Evolutionary conservation across 73 alveolate species (phyloP).

Genomic region (Paramecium sexaurelia): DNA sequence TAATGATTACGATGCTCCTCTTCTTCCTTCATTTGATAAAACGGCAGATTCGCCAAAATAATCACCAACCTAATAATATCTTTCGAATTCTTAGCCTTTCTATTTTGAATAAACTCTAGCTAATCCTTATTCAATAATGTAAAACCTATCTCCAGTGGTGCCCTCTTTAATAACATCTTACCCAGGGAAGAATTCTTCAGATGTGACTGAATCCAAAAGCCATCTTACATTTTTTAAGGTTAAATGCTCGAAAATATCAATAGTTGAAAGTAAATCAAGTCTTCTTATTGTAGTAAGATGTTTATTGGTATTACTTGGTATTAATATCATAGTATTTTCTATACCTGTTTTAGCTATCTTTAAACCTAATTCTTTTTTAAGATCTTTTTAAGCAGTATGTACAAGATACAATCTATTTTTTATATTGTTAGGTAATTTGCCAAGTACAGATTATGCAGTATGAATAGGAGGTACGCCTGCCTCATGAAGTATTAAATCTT

Average conservation of each 20-base stretch:
- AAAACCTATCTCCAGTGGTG: slow-evolving; percentile 66
- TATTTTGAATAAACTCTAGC: slow-evolving; percentile 53
- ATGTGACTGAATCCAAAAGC: slow-evolving; percentile 50
- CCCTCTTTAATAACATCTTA: slow-evolving; percentile 64
- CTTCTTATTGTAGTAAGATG: slow-evolving; percentile 56
- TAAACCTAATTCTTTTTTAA: slow-evolving; percentile 63
- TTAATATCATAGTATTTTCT: slow-evolving; percentile 64
- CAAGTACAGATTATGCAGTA: slow-evolving; percentile 46
- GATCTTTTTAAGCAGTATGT: slow-evolving; percentile 56
- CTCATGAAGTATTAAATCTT: slow-evolving; percentile 62
- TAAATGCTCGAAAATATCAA: slow-evolving; percentile 57
- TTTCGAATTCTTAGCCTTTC: slow-evolving; percentile 60
- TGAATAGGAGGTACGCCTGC: slow-evolving; percentile 73
- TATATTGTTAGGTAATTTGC: slow-evolving; percentile 17
- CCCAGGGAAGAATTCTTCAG: slow-evolving; percentile 52
- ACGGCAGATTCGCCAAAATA: slow-evolving; percentile 70
- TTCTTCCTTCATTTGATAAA: slow-evolving; percentile 60
- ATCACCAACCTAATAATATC: slow-evolving; percentile 61
- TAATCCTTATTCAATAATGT: slow-evolving; percentile 62
- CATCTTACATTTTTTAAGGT: slow-evolving; percentile 63
- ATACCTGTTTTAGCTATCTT: slow-evolving; percentile 67
- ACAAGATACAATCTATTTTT: slow-evolving; percentile 63
- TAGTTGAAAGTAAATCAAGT: slow-evolving; percentile 60
- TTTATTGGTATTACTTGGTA: slow-evolving; percentile 63
- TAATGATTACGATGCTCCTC: slow-evolving; percentile 63